These are phyloP conservation scores for Diospyros kaki DNA, from an alignment of 148 eudicot species.

Conservation along the genomic window DNA sequence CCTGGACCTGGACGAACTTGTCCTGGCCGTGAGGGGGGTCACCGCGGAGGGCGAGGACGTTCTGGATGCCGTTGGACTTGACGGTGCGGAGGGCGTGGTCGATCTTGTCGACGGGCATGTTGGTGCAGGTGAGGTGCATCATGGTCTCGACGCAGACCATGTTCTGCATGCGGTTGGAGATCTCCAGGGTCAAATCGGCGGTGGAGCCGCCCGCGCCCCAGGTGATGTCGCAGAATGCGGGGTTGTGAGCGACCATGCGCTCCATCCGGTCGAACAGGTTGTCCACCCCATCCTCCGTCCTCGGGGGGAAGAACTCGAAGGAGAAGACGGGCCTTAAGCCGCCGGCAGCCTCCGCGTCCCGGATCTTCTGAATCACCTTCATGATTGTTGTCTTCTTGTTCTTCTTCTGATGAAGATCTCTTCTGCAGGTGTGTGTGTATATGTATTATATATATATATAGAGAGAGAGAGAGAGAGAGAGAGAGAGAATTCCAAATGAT, in stretches of 20 bases:
- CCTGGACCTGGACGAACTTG: slow-evolving; percentile 83
- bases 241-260: slow-evolving; percentile 75
- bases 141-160: slow-evolving; percentile 83
- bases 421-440: too few relatives aligned
- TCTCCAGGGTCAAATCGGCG: slow-evolving; percentile 87
- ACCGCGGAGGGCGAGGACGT: slow-evolving; percentile 89
- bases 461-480: too few relatives aligned
- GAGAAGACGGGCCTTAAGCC: slow-evolving; percentile 56
- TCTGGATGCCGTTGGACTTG: slow-evolving; percentile 70
- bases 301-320: slow-evolving; percentile 94
- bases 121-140: slow-evolving; percentile 98
- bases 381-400: slow-evolving; percentile 20
- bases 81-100: slow-evolving; percentile 74
- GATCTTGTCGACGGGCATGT: slow-evolving; percentile 91
- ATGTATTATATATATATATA: too few relatives aligned
- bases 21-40: slow-evolving; percentile 99
- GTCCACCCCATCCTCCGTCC: slow-evolving; percentile 90
- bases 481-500: too few relatives aligned
- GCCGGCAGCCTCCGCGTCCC: slow-evolving; percentile 19
- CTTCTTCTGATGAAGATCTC: neutral
- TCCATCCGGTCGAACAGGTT: slow-evolving; percentile 95
- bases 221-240: slow-evolving; percentile 86
- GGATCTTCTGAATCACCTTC: slow-evolving; percentile 95
- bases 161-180: slow-evolving; percentile 88
- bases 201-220: slow-evolving; percentile 99